Percentiles rank a stretch among this genome's conserved stretches.
These are phyloP conservation scores for Schizophyllum commune DNA, from an alignment of 1,284 basidiomycete species.

Conservation along the genomic window DNA sequence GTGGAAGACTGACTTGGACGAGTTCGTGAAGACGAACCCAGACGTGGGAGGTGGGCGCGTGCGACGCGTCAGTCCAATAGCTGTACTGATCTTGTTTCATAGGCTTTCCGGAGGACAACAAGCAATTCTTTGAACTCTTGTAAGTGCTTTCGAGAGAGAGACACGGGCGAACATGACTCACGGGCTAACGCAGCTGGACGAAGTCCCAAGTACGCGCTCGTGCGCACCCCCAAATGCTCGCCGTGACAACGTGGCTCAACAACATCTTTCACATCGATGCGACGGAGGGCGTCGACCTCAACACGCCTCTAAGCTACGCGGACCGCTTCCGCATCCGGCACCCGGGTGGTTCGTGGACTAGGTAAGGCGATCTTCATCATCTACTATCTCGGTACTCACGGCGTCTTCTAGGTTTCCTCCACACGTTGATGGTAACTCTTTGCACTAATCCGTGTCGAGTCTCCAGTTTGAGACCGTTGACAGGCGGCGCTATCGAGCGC, in stretches of 20 bases:
- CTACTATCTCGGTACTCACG: not conserved
- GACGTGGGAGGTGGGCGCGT: slow-evolving; percentile 39
- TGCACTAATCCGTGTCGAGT: not conserved
- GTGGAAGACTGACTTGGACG: slow-evolving; percentile 53
- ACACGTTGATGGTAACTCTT: slow-evolving; percentile 60
- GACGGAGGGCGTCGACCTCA: slow-evolving; percentile 48
- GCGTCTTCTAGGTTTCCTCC: slow-evolving; percentile 42
- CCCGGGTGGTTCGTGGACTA: slow-evolving; percentile 60
- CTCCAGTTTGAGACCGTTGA: not conserved
- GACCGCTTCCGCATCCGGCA: slow-evolving; percentile 80
- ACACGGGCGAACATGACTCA: not conserved
- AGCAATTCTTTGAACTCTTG: slow-evolving; percentile 71
- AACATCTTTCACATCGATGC: slow-evolving; percentile 47
- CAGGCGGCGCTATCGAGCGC: slow-evolving; percentile 73
- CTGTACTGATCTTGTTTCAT: not conserved
- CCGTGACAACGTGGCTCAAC: slow-evolving; percentile 54
- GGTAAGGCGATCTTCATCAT: slow-evolving; percentile 3
- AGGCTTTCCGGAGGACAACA: slow-evolving; percentile 52
- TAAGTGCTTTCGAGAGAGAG: slow-evolving; percentile 23
- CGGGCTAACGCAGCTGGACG: slow-evolving; percentile 45
- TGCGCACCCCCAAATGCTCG: slow-evolving; percentile 67
- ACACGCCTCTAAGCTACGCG: slow-evolving; percentile 67
- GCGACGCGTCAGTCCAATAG: not conserved
- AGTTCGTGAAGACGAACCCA: slow-evolving; percentile 48
- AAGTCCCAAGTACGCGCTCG: slow-evolving; percentile 65